These are phyloP conservation scores for Stenogyne calaminthoides DNA, from an alignment of 305 asterid genomes.

Conservation along the genomic window DNA sequence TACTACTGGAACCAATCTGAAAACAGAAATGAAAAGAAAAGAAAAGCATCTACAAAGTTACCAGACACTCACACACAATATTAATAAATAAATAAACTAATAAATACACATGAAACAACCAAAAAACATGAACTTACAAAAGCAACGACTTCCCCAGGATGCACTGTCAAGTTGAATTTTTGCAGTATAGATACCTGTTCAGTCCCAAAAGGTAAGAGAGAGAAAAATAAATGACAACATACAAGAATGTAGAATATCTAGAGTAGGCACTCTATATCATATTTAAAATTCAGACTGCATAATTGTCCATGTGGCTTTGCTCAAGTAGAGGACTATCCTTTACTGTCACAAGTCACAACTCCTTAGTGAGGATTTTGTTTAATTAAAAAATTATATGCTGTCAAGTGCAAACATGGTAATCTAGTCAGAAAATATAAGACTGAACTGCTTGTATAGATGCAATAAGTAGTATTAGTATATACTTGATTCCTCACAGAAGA, in stretches of 20 bases:
- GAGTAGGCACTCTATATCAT: conserved; percentile 13
- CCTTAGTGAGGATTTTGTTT: background rate
- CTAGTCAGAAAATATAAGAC: conserved; percentile 9
- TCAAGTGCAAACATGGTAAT: conserved; percentile 19
- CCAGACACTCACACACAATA: background rate
- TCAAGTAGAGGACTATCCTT: conserved; percentile 5
- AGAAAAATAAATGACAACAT: conserved; percentile 19
- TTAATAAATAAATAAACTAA: background rate
- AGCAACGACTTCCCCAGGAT: conserved; percentile 93
- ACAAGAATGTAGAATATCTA: conserved; percentile 10
- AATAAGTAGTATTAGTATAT: background rate
- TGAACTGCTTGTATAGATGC: background rate
- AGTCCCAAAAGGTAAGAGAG: conserved; percentile 15
- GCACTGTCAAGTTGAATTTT: conserved; percentile 62
- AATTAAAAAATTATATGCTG: conserved; percentile 2
- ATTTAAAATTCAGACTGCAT: background rate
- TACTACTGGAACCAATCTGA: conserved; percentile 21
- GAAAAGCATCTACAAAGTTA: conserved; percentile 6
- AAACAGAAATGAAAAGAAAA: conserved; percentile 6
- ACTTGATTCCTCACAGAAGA: conserved; percentile 10
- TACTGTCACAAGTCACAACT: background rate
- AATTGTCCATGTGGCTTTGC: conserved; percentile 12
- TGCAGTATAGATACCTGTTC: conserved; percentile 73
- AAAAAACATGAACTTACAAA: conserved; percentile 55
- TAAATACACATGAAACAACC: background rate